Evolutionary conservation across 495 filamentous ascomycete species (phyloP).

Genomic region (Neurospora tetraspora): DNA sequence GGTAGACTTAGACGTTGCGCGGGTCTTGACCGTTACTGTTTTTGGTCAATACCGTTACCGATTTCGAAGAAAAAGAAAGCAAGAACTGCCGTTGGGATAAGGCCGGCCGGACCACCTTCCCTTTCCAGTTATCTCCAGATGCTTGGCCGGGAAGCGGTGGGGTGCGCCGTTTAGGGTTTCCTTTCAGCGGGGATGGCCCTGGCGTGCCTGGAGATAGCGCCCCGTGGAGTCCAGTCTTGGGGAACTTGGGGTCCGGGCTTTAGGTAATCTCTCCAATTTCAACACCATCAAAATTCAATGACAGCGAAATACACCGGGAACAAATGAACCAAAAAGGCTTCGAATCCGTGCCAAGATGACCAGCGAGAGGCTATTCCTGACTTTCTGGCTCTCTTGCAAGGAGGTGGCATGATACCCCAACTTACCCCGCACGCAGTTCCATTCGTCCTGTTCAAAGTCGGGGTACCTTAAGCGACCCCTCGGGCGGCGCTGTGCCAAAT

Average conservation of each 20-base stretch:
- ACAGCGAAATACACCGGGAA: not conserved
- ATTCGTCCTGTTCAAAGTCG: not conserved
- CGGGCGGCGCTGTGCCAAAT: too few relatives aligned
- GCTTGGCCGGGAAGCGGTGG: not conserved
- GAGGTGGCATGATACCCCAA: not conserved
- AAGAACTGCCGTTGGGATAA: not conserved
- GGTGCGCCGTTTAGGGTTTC: not conserved
- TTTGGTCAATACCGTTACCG: too few relatives aligned
- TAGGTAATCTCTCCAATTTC: not conserved
- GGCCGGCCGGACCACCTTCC: not conserved
- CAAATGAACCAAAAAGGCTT: not conserved
- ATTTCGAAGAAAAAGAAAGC: not conserved
- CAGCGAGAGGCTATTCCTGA: not conserved
- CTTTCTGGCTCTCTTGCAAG: not conserved
- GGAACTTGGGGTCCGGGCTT: not conserved
- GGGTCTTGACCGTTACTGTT: too few relatives aligned
- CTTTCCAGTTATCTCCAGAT: not conserved
- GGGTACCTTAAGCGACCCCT: not conserved
- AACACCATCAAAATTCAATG: not conserved
- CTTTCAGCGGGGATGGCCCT: not conserved
- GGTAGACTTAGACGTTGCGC: too few relatives aligned
- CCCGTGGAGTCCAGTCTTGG: not conserved
- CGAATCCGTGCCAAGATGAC: not conserved
- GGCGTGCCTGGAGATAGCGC: not conserved
- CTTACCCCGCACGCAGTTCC: not conserved